Base-by-base conservation (phyloP, 1,139 yeast species). In the Kodamaea derodonti region DNA sequence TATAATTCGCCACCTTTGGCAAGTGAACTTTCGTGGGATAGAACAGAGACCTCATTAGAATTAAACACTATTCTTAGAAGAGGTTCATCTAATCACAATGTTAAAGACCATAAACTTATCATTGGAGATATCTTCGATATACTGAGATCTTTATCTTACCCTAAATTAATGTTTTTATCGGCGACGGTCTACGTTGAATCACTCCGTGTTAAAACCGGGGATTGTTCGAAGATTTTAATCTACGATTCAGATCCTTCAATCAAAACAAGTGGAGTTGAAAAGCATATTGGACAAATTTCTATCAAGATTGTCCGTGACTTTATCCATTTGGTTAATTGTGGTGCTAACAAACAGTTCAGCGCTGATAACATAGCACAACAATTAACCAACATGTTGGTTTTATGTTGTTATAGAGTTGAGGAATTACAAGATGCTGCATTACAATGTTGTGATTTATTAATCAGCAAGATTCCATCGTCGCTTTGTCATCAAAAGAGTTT, bases 1-100 rank as follows among this genome's bases (percentile, higher is more conserved):
- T 78, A 83, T 49, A 84, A 76, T 50, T 75, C 97, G 4, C 98
- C 98, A 4, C 95, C 97, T 1, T 72, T 94, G 39, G 97, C 95
- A 0, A 84, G 95, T 2, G 96, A 87, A 48, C 66, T 75, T 14
- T 82, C 95, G 2, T 80, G 95, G 66, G 84, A 84, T 54, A 80
- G 90, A 51, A 83, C 92, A 15, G 98, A 92, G 54, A 85, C 95
- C 18, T 87, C 95, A 3, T 72, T 92, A 45, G 97, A 94, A 50
- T 73, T 92, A 62, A 92, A 92, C 54, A 84, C 96, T 2, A 88
- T 94, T 24, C 71, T 94, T 40, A 78, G 95, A 54, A 75, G 97
- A 45, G 95, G 96, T 4, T 82, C 95, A 0, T 84, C 95, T 0
- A 84, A 84, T 51, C 82, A 80, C 40, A 85, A 85, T 40, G 82